Base-by-base conservation (phyloP, 2,329 filamentous ascomycete genomes). In the Capronia americana region DNA sequence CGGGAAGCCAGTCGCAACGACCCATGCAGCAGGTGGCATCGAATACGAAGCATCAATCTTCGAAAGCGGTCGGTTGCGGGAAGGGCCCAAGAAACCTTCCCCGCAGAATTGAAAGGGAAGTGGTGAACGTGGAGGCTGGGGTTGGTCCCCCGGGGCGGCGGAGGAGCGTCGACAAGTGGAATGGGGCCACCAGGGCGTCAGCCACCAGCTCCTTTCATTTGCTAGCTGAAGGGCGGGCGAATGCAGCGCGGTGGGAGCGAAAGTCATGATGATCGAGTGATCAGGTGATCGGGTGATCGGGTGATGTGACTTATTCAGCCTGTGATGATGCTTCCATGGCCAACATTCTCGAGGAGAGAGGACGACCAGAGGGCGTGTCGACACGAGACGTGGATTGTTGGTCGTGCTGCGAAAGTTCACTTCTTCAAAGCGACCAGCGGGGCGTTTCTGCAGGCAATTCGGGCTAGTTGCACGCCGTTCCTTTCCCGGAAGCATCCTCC, bases 121-220 rank as follows among this genome's bases (percentile, higher is more conserved):
- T 23, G 48, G 48, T 53, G 48, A 54, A 54, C 32, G 58, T 61
- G 58, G 46, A 61, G 58, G 58, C 58, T 54, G 58, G 58, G 58
- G 58, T 61, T 61, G 58, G 58, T 54, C 4, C 46, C 23, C 28
- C 20, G 30, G 30, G 28, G 24, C 46, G 46, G 48, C 58, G 58
- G 58, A 61, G 30, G 58, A 61, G 26, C n/a, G 17, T 38, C 23
- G 50, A 48, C 12, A 41, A 24, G 23, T 51, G 44, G n/a, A 20
- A 53, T 61, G 30, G 58, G 48, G 58, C 44, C n/a, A 55, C 48
- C n/a, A 48, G 17, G 44, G 17, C 6, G 20, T 50, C 8, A 54
- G 58, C 46, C 30, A 51, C n/a, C 2, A 6, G 28, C 44, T 48
- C 14, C 8, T 20, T 53, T 24, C 58, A 61, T 61, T 61, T 48